Conservation (phyloP, 495 filamentous ascomycete genomes). For the Oidiodendron maius region DNA sequence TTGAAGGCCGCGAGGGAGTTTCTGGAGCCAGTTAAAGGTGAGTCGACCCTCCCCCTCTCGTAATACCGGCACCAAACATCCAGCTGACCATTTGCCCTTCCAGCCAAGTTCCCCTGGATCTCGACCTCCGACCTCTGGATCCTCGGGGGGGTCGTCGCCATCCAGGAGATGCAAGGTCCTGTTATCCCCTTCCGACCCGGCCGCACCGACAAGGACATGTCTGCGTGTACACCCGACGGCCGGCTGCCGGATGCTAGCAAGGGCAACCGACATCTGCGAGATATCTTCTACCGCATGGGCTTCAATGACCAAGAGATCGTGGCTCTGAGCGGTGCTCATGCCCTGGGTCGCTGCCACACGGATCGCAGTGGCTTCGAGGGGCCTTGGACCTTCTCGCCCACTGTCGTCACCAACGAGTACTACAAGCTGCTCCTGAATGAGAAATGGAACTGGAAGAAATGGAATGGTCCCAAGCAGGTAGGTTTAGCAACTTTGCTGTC, state of each 20-base stretch:
- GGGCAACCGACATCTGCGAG: conserved; percentile 76
- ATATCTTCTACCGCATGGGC: conserved; percentile 95
- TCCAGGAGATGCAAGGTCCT: conserved; percentile 95
- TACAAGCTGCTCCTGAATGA: conserved; percentile 81
- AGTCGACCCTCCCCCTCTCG: conserved; percentile 18
- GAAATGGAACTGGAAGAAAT: conserved; percentile 92
- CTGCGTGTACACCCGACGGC: conserved; percentile 88
- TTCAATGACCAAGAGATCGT: conserved; percentile 98
- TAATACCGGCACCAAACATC: conserved; percentile 27
- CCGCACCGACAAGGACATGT: conserved; percentile 73
- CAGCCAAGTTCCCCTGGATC: conserved; percentile 89
- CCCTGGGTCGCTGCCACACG: conserved; percentile 85
- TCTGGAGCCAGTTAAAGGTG: conserved; percentile 81
- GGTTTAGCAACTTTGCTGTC: no score
- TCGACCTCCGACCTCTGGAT: conserved; percentile 96
- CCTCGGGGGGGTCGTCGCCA: conserved; percentile 73
- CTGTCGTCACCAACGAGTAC: conserved; percentile 90
- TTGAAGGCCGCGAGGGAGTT: conserved; percentile 85
- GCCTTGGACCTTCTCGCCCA: conserved; percentile 96
- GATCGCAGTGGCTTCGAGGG: conserved; percentile 86
- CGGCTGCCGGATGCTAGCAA: conserved; percentile 87
- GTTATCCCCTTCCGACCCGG: conserved; percentile 86
- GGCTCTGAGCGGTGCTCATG: conserved; percentile 84
- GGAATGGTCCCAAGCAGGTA: conserved; percentile 73
- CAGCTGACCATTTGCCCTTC: no score